Conservation (phyloP, 2,329 filamentous ascomycete species). For the Colletotrichum cuscutae region DNA sequence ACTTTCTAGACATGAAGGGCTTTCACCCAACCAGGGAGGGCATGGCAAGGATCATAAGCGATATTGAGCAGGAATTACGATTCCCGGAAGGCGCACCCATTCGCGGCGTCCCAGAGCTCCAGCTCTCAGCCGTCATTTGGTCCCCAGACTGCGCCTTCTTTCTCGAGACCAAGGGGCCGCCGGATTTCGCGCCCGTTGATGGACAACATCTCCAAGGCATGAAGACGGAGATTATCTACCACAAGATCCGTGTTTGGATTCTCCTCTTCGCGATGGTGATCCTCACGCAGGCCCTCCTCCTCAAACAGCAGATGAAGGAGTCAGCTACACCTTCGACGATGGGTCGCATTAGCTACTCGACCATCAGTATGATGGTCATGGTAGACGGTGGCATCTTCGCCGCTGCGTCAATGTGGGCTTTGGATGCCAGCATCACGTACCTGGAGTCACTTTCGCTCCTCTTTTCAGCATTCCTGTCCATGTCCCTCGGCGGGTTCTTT, state of each 20-base stretch:
- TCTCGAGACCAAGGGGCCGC: slow-evolving; percentile 72
- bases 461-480: slow-evolving; percentile 63
- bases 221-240: slow-evolving; percentile 69
- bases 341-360: slow-evolving; percentile 73
- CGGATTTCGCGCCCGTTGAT: slow-evolving; percentile 60
- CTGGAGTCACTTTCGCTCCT: slow-evolving; percentile 66
- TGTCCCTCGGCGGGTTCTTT: slow-evolving; percentile 67
- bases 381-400: slow-evolving; percentile 70
- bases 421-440: slow-evolving; percentile 65
- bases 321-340: slow-evolving; percentile 75
- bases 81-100: slow-evolving; percentile 69
- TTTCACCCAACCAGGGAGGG: slow-evolving; percentile 45
- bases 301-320: slow-evolving; percentile 73
- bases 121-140: slow-evolving; percentile 72
- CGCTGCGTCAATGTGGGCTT: slow-evolving; percentile 65
- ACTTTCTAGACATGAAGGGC: slow-evolving; percentile 45
- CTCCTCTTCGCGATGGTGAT: slow-evolving; percentile 66
- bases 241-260: slow-evolving; percentile 68
- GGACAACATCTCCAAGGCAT: slow-evolving; percentile 67
- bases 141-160: slow-evolving; percentile 77
- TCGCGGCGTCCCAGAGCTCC: slow-evolving; percentile 63
- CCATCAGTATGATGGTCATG: slow-evolving; percentile 69
- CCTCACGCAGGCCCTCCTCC: slow-evolving; percentile 68
- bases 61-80: slow-evolving; percentile 72
- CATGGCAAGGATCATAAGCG: slow-evolving; percentile 54